Conservation (phyloP, 441 rosid genomes). For the Populus hybrid region DNA sequence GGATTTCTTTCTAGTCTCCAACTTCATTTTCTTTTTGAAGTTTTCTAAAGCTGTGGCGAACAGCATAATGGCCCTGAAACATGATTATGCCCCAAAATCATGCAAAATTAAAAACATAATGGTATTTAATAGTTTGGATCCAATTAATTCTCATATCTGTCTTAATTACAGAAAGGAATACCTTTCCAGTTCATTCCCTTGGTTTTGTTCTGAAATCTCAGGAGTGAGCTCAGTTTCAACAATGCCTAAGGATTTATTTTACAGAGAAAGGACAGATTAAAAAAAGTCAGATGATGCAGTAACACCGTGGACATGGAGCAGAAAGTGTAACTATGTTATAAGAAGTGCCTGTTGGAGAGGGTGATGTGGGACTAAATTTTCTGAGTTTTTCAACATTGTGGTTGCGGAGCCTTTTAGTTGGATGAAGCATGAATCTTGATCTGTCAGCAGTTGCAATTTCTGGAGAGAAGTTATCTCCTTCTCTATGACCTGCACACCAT, state of each 20-base stretch:
- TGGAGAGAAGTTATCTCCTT: constrained; percentile 32
- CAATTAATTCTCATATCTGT: not conserved
- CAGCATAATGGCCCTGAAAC: constrained; percentile 59
- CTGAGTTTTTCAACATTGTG: constrained; percentile 32
- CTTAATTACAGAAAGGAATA: constrained; percentile 18
- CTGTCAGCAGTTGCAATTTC: constrained; percentile 34
- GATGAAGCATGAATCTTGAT: constrained; percentile 33
- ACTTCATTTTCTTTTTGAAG: constrained; percentile 57
- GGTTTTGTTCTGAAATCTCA: constrained; percentile 45
- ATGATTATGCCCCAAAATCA: constrained; percentile 28
- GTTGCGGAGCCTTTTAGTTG: constrained; percentile 42
- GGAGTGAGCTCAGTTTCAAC: constrained; percentile 35
- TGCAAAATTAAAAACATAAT: constrained; percentile 15
- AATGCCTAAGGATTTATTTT: constrained; percentile 35
- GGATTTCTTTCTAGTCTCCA: constrained; percentile 61
- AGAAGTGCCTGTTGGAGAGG: constrained; percentile 53
- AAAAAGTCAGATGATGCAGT: constrained; percentile 15
- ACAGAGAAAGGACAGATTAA: constrained; percentile 13
- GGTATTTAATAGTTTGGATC: constrained; percentile 5
- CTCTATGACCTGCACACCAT: constrained; percentile 34
- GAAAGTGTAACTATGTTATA: constrained; percentile 12
- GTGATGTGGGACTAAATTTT: constrained; percentile 35
- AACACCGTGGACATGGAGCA: constrained; percentile 13
- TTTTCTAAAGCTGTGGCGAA: constrained; percentile 63
- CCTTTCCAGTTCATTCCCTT: constrained; percentile 68